Conservation (phyloP, 2,329 filamentous ascomycete species). For the Pseudogymnoascus sp. region DNA sequence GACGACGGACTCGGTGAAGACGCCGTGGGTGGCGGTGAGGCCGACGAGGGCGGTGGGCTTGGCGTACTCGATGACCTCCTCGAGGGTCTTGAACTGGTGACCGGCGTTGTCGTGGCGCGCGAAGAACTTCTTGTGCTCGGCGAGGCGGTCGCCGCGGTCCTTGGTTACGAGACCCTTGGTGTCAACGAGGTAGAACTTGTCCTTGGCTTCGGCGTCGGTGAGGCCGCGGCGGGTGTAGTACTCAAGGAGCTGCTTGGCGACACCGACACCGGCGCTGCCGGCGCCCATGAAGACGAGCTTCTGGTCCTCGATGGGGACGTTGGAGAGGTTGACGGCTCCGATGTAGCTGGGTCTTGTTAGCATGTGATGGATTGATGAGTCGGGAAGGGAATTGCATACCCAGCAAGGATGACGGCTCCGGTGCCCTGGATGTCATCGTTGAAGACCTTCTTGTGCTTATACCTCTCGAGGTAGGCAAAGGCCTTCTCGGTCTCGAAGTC, state of each 20-base stretch:
- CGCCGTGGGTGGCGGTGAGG: conserved; percentile 85
- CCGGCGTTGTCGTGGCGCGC: conserved; percentile 56
- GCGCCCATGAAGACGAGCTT: conserved; percentile 93
- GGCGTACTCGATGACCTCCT: conserved; percentile 89
- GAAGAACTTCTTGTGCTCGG: conserved; percentile 77
- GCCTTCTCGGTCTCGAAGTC: conserved; percentile 91
- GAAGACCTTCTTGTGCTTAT: conserved; percentile 92
- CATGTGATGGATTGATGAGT: conserved; percentile 19
- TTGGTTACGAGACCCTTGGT: conserved; percentile 90
- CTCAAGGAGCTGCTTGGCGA: conserved; percentile 95
- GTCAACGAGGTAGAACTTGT: conserved; percentile 96
- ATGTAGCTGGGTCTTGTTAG: conserved; percentile 55
- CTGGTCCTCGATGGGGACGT: conserved; percentile 79
- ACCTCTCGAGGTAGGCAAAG: conserved; percentile 85
- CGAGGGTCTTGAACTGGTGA: conserved; percentile 67
- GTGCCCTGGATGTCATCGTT: conserved; percentile 98
- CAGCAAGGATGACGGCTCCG: conserved; percentile 85
- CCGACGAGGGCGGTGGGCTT: conserved; percentile 92
- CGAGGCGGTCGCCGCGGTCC: conserved; percentile 88
- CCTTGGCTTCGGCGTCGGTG: conserved; percentile 74
- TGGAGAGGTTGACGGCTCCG: conserved; percentile 71
- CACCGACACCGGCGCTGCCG: conserved; percentile 90
- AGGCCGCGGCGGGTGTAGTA: conserved; percentile 92
- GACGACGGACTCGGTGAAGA: conserved; percentile 84
- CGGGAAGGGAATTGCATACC: conserved; percentile 37